Evolutionary conservation across 345 rosid genomes (phyloP), one percentile per base, ranked within the genome.

Genomic region (Salix suchowensis): DNA sequence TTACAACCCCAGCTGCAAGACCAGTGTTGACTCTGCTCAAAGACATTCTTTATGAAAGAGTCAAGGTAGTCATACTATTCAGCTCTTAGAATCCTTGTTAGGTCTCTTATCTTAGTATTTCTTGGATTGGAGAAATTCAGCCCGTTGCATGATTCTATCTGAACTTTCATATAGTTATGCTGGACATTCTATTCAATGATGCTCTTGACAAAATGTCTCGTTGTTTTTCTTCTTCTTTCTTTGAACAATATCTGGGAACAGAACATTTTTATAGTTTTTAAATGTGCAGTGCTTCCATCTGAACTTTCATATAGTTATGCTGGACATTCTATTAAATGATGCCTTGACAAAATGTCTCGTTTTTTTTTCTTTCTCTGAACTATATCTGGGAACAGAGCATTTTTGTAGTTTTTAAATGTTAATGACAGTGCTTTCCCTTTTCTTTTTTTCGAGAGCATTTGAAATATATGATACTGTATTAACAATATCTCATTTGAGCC

Each of bases 1-100:
- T 91, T 64, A 86, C 93, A 46, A 92, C 97, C 23, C 97, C 97
- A 1, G 83, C 93, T 60, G 91, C 98, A 72, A 87, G 97, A 80
- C 91, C 97, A 24, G 54, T 91, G 42, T 82, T 94, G 82, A 89
- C 88, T 13, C 79, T 85, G 74, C 97, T 94, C 26, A 89, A 85
- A 76, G 99, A 90, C 75, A 75, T 84, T 77, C 88, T 96, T 50
- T 85, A 88, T 82, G 74, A 89, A 19, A 87, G 89, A 83, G 91
- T 94, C 71, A 91, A 94, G 97, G 98, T 94, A 86, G 77, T 40
- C 16, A 52, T 74, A 7, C 48, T 7, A 6, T 65, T 81, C 23
- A 7, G 32, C 9, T 50, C 76, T 36, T 42, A 24, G 18, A 18
- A 12, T 64, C 21, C 39, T 3, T 50, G 5, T 14, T 36, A 24